Base-by-base conservation (phyloP, 176 grass and related monocot species). In the Carex scoparia region DNA sequence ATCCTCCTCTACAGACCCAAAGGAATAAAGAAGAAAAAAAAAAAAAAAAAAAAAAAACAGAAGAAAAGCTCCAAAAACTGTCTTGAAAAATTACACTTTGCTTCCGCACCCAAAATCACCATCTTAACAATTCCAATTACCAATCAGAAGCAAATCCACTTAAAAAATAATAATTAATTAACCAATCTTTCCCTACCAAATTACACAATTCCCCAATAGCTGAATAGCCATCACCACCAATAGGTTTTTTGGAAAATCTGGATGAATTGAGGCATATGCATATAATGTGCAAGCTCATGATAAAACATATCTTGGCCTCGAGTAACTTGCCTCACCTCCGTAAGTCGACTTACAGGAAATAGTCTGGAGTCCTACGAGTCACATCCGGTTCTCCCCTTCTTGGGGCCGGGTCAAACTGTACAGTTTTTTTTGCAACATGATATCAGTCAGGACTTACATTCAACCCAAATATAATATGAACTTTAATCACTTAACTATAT, bases 371-470 rank as follows among this genome's bases (percentile, higher is more conserved):
- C 88, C 94, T 95, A 91, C 94, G 94, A 79, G 94, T 95, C 89
- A 93, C 91, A 31, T 95, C 94, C 63, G 94, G 94, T 74, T 95
- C 94, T 79, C 94, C 94, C 89, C 94, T 93, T 93, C 91, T 95
- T 80, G 94, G 94, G 87, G 94, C 91, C 1, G 94, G 91, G 51
- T 96, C 94, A 86, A 94, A 92, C 87, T 93, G 89, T 86, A 91
- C 18, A 56, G 15, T 67, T 65, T 77, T 57, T 57, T 46, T 19
- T 57, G 23, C 11, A 65, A 51, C 23, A 32, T 65, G 40, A 13
- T 1, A 83, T 67, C 19, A 83, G 27, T 67, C 19, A 83, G 44
- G 64, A 31, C 48, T 76, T 53, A 1, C 23, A 76, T 31, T 76
- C 55, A 31, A n/a, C 15, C 61, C 10, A 33, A 78, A 76, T 38